Percentiles rank a stretch among this genome's conserved stretches.
These are phyloP conservation scores for Solanum pennellii DNA, from an alignment of 257 asterid species.

Conservation along the genomic window DNA sequence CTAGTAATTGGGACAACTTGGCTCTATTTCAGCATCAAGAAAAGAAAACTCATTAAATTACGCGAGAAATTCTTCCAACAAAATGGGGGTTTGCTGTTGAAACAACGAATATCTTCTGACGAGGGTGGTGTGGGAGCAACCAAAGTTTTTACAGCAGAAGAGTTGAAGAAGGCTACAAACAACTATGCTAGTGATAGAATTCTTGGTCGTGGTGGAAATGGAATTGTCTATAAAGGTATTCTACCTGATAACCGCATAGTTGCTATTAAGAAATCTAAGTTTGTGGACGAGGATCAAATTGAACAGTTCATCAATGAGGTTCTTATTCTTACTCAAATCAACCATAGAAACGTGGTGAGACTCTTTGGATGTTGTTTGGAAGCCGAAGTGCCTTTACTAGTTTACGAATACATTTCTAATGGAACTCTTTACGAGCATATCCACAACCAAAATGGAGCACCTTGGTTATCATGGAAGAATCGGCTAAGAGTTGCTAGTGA, in stretches of 20 bases:
- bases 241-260: conserved; percentile 23
- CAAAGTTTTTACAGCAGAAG: conserved; percentile 24
- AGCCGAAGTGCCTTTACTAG: conserved; percentile 39
- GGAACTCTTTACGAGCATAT: conserved; percentile 37
- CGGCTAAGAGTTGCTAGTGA: conserved; percentile 36
- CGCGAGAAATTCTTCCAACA: conserved; percentile 38
- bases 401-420: conserved; percentile 34
- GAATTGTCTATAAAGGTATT: conserved; percentile 41
- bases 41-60: conserved; percentile 2
- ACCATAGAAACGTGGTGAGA: conserved; percentile 49
- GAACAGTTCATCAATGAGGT: conserved; percentile 65
- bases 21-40: conserved; percentile 12
- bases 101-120: conserved; percentile 20
- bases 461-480: conserved; percentile 47
- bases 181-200: conserved; percentile 37
- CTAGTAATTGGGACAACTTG: conserved; percentile 8
- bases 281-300: conserved; percentile 39
- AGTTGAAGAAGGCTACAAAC: conserved; percentile 28
- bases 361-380: conserved; percentile 54
- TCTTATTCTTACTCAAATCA: conserved; percentile 42
- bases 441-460: conserved; percentile 12
- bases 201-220: conserved; percentile 51
- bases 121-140: conserved; percentile 10
- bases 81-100: conserved; percentile 44
- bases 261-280: conserved; percentile 40